Evolutionary conservation across 2,329 filamentous ascomycete species (phyloP), one percentile per base, ranked within the genome.

Genomic region (Penicillium sp.): DNA sequence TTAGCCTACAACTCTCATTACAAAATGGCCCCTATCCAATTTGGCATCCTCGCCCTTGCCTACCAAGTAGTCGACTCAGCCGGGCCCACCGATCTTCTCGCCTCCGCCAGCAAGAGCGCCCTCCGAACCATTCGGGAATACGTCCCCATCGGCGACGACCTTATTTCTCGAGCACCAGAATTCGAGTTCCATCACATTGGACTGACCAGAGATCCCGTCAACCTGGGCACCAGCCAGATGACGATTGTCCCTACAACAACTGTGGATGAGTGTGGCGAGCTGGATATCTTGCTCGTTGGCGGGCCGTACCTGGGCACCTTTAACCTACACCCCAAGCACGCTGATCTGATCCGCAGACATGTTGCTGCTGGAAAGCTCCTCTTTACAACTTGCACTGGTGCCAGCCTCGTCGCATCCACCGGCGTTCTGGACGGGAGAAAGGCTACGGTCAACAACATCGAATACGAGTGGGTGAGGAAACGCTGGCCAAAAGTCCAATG

Each of bases 401-500:
- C 62, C 3, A 57, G 59, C 1, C 52, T 63, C 24, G 56, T 61
- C 58, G 62, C 62, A 24, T 58, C 62, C 8, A 61, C 74, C 0
- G 76, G 76, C 0, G 64, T 74, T 6, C 62, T 80, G 0, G 74
- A 80, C 52, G 77, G 77, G 1, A 72, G 62, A 53, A 69, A 60
- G 1, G 77, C 77, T 0, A 80, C 77, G 0, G 66, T 72, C 2
- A 79, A 80, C 56, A 71, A 79, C 55, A 54, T 64, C 0, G 63
- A 62, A 2, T 66, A 71, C 46, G 63, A 65, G 1, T 63, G 62
- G 52, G 63, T 71, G 0, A 69, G 65, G 52, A 60, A 67, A 24
- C 58, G 62, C 7, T 71, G 66, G 4, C 74, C 77, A 0, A 68
- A 74, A 0, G 76, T 79, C 11, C 71, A 77, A 3, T 80, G 77